Evolutionary conservation across 2,329 filamentous ascomycete species (phyloP).

Genomic region (Amylocarpus encephaloides): DNA sequence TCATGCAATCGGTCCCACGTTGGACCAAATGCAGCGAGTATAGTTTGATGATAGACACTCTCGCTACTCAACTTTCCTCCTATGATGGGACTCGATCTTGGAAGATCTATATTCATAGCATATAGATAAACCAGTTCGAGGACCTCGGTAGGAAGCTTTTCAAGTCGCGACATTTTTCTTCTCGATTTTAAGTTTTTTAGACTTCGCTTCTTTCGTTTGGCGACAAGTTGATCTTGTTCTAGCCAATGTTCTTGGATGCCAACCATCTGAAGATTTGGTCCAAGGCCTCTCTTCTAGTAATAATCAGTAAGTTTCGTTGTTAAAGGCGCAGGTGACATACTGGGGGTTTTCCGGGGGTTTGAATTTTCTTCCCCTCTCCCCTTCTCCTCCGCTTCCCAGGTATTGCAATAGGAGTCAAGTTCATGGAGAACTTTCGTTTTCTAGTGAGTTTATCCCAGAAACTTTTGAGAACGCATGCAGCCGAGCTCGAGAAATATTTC

Average conservation of each 20-base stretch:
- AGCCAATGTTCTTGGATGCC: neutral
- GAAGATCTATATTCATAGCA: constrained; percentile 26
- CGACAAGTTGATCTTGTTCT: neutral
- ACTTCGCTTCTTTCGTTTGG: constrained; percentile 12
- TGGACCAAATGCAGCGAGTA: constrained; percentile 24
- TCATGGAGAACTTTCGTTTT: constrained; percentile 12
- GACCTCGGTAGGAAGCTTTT: constrained; percentile 29
- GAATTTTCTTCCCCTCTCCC: no score
- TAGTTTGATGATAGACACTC: constrained; percentile 20
- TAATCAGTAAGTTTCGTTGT: no score
- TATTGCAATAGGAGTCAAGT: constrained; percentile 28
- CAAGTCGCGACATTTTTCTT: constrained; percentile 26
- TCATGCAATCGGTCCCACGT: constrained; percentile 22
- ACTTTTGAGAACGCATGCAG: no score
- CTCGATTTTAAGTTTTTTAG: constrained; percentile 27
- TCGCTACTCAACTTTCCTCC: constrained; percentile 27
- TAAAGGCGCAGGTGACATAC: no score
- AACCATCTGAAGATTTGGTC: constrained; percentile 15
- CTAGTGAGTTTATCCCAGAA: no score
- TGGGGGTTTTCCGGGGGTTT: no score
- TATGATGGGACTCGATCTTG: constrained; percentile 27
- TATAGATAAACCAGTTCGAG: constrained; percentile 27
- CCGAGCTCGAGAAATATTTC: no score
- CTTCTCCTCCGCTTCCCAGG: constrained; percentile 24
- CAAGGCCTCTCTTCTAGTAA: neutral